Base-by-base conservation (phyloP, 495 filamentous ascomycete genomes). In the Aspergillus steynii region DNA sequence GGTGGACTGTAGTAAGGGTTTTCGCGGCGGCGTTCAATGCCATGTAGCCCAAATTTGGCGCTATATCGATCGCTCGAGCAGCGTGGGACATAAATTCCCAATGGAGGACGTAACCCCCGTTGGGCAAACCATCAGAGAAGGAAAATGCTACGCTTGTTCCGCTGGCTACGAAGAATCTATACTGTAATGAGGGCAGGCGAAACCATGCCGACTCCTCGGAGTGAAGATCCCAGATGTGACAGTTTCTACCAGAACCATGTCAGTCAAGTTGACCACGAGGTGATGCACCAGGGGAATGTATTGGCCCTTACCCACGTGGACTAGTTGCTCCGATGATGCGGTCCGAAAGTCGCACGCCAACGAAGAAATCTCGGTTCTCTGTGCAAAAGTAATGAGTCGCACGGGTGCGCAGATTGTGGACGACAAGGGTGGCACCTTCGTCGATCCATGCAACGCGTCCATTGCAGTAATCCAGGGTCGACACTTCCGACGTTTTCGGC, bases 181-280 rank as follows among this genome's bases (percentile, higher is more conserved):
- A 61, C 10, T 56, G 20, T 14, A 51, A 5, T 2, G 66, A 66
- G 1, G 71, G 63, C 12, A 75, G 14, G 34, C 70, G 73, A 48
- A 75, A 68, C 10, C 52, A 60, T 42, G 53, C 55, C 20, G 59
- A 53, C 27, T 69, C 62, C 37, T 62, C 50, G 4, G 69, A 69
- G 25, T 62, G 27, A 9, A 72, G 45, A 50, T 70, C 56, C 75
- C 73, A 77, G 32, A 68, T 63, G 58, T 74, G 65, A 48, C 72
- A 75, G 28, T 69, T 63, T 45, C 69, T 73, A 15, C 47, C 20
- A 25, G 26, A 45, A 42, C n/a, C 3, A 29, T 0, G 48, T 57
- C 8, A 50, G 55, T 46, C 26, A 31, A 26, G 14, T n/a, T 29
- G 12, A 32, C 12, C 28, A n/a, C n/a, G 28, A 28, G 5, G 29